phyloP scores from a whole-genome alignment of 2,329 filamentous ascomycete species.

The Calonectria pseudoreteaudii region DNA sequence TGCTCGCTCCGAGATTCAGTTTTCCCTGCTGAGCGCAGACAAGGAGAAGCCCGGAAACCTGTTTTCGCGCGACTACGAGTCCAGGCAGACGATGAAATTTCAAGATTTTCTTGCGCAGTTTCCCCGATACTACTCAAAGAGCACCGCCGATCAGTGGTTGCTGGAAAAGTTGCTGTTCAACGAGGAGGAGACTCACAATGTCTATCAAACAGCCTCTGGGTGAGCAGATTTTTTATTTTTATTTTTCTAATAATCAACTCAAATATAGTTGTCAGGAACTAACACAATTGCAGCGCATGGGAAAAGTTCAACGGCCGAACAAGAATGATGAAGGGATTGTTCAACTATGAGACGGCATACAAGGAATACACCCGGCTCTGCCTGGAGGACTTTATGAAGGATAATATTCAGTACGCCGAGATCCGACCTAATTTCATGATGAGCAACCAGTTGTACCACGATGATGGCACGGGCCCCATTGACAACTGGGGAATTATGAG shows the following conservation, averaged over 20 bases:
- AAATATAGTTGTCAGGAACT: slow-evolving; percentile 9
- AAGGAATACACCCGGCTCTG: slow-evolving; percentile 69
- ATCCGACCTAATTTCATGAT: slow-evolving; percentile 77
- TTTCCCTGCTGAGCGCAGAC: slow-evolving; percentile 60
- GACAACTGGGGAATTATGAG: slow-evolving; percentile 70
- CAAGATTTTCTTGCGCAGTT: slow-evolving; percentile 54
- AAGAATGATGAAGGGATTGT: slow-evolving; percentile 78
- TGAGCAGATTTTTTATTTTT: slow-evolving; percentile 47
- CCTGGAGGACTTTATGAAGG: slow-evolving; percentile 70
- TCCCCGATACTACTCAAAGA: slow-evolving; percentile 37
- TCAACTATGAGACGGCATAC: slow-evolving; percentile 75
- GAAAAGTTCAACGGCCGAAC: slow-evolving; percentile 76
- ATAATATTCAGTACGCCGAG: slow-evolving; percentile 79
- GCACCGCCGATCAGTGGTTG: slow-evolving; percentile 65
- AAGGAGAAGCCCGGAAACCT: slow-evolving; percentile 55
- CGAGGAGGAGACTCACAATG: slow-evolving; percentile 68
- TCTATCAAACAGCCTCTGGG: slow-evolving; percentile 64
- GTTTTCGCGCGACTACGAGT: slow-evolving; percentile 61
- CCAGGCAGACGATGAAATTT: slow-evolving; percentile 59
- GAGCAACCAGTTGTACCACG: slow-evolving; percentile 69
- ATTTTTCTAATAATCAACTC: not conserved
- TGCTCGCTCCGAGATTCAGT: slow-evolving; percentile 70
- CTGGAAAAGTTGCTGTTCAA: slow-evolving; percentile 71
- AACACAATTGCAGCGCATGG: slow-evolving; percentile 60
- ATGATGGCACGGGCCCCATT: slow-evolving; percentile 65